Evolutionary conservation across 2,329 filamentous ascomycete genomes (phyloP).

Genomic region (Magnaporthales sp.): DNA sequence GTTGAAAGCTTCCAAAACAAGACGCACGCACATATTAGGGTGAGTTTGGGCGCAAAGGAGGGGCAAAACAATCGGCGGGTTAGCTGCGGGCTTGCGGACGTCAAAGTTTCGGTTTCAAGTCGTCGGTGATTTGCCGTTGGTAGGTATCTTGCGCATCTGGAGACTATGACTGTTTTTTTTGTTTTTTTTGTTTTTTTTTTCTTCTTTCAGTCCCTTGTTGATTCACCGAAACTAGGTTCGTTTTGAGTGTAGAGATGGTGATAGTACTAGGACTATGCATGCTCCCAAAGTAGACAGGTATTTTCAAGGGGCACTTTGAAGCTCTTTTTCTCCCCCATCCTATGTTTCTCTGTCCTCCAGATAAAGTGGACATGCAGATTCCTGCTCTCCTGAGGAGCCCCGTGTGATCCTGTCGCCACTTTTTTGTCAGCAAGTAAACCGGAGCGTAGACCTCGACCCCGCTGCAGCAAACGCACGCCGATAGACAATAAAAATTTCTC

Average conservation of each 20-base stretch:
- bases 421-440: constrained; percentile 6
- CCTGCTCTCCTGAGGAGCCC: not conserved
- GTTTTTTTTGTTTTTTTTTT: not conserved
- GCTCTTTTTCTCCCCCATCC: not conserved
- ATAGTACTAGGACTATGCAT: not conserved
- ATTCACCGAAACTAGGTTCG: not conserved
- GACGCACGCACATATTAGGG: not conserved
- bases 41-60: not conserved
- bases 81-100: not conserved
- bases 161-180: not conserved
- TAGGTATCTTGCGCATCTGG: not conserved
- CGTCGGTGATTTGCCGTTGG: not conserved
- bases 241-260: not conserved
- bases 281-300: not conserved
- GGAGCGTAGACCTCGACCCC: not conserved
- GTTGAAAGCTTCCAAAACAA: not conserved
- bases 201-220: not conserved
- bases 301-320: not conserved
- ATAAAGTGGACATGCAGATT: not conserved
- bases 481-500: constrained; percentile 7
- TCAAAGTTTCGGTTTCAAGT: not conserved
- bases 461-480: not conserved
- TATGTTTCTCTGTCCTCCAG: not conserved
- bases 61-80: not conserved
- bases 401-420: constrained; percentile 3